Evolutionary conservation across 2,329 filamentous ascomycete genomes (phyloP), one percentile per base, ranked within the genome.

Genomic region (Curvularia eragrostidis): DNA sequence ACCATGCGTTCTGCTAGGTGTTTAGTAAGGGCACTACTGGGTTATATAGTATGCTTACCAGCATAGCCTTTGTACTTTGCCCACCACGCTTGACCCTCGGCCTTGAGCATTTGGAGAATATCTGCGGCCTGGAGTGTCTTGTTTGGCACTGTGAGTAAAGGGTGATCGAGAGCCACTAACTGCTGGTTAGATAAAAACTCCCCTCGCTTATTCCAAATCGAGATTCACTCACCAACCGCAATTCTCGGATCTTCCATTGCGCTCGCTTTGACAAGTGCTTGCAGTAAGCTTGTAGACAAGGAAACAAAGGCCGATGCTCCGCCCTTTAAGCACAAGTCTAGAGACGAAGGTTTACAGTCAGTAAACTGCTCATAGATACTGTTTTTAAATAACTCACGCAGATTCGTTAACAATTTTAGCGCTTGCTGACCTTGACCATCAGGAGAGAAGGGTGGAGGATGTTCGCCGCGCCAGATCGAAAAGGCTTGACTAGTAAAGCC

Each of bases 221-320:
- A n/a, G 15, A 13, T 18, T 8, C 12, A 43, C 26, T 19, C 7
- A 46, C 43, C 56, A 1, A 61, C 30, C 2, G 58, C 51, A 1
- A 58, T 55, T 0, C 13, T 39, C 1, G 64, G 59, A 1, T 55
- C 3, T 0, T 54, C 3, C 60, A 65, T 64, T 0, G 5, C 39
- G 0, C 28, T 59, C 0, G 62, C 62, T 10, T 63, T 61, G 0
- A 49, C 48, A 0, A 65, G 8, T 0, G 49, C 54, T 19, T 63
- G 59, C 0, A 66, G 15, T 0, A 66, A 36, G 36, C 57, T 55
- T 1, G 52, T 57, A 0, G 54, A 54, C 0, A 62, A 49, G 0
- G 62, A 59, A 0, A 66, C 42, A 7, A 48, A 65, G 0, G 56
- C 23, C 0, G 64, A 60, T 0, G 57, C 49, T 0, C 56, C 53